Conservation (phyloP, 768 basidiomycete species). For the Lactarius pseudohatsudake region DNA sequence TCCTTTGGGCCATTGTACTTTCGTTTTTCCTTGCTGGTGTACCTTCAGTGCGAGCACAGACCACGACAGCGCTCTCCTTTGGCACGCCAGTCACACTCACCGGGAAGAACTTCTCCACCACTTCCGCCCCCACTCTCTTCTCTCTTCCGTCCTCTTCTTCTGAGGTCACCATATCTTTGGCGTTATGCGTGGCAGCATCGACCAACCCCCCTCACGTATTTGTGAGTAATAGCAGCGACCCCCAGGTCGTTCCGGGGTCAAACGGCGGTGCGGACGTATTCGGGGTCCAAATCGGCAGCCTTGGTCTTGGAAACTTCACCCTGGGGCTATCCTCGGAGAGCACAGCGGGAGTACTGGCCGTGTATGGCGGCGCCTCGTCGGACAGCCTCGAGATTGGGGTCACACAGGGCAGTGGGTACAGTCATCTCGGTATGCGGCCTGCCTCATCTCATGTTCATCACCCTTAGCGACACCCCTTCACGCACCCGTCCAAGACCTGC, state of each 20-base stretch:
- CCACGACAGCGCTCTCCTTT: background rate
- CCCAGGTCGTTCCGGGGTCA: slow-evolving; percentile 39
- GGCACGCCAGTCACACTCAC: slow-evolving; percentile 11
- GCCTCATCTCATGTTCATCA: background rate
- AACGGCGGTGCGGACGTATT: slow-evolving; percentile 42
- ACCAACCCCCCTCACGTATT: slow-evolving; percentile 51
- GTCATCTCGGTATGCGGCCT: background rate
- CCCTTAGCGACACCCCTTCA: slow-evolving; percentile 42
- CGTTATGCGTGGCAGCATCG: slow-evolving; percentile 34
- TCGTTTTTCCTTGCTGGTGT: background rate
- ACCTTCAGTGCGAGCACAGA: slow-evolving; percentile 3
- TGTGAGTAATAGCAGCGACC: slow-evolving; percentile 50
- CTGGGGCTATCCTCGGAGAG: slow-evolving; percentile 44
- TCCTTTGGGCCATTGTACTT: slow-evolving; percentile 3
- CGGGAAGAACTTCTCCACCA: slow-evolving; percentile 16
- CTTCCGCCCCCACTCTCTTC: slow-evolving; percentile 31
- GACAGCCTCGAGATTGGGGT: slow-evolving; percentile 59
- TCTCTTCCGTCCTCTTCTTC: slow-evolving; percentile 33
- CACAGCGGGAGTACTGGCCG: slow-evolving; percentile 46
- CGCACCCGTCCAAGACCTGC: slow-evolving; percentile 41
- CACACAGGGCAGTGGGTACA: slow-evolving; percentile 37
- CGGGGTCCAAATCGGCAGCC: slow-evolving; percentile 45
- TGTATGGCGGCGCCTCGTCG: slow-evolving; percentile 40
- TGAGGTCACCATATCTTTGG: slow-evolving; percentile 36
- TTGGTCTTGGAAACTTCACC: slow-evolving; percentile 55